Conservation (phyloP, 2,329 filamentous ascomycete genomes). For the Exophiala sideris region DNA sequence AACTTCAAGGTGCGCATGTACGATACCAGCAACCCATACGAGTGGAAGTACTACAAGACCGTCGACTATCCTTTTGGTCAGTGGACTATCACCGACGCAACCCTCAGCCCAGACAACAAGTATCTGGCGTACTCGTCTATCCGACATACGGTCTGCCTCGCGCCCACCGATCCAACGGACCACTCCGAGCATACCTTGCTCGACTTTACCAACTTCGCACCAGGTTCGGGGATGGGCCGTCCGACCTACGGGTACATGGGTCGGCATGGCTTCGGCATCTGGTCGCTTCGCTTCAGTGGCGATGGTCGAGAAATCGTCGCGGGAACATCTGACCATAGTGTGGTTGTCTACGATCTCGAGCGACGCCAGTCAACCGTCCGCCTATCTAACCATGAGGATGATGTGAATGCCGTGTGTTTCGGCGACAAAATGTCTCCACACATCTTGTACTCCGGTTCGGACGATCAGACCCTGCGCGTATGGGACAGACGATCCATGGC, state of each 20-base stretch:
- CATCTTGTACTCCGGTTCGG: constrained; percentile 91
- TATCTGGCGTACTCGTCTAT: constrained; percentile 92
- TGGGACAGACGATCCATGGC: constrained; percentile 81
- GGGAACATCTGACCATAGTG: constrained; percentile 72
- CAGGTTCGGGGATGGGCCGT: constrained; percentile 13
- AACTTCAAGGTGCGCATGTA: constrained; percentile 97
- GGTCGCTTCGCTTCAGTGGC: constrained; percentile 87
- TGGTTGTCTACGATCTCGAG: constrained; percentile 92
- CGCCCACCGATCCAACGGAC: constrained; percentile 80
- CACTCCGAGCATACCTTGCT: constrained; percentile 73
- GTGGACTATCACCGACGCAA: constrained; percentile 95
- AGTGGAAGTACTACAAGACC: constrained; percentile 95
- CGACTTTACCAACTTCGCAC: constrained; percentile 59
- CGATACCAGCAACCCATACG: constrained; percentile 90
- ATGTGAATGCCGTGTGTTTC: constrained; percentile 96
- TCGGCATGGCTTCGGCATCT: constrained; percentile 57
- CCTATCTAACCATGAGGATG: constrained; percentile 74
- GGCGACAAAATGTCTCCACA: constrained; percentile 85
- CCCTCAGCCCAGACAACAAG: constrained; percentile 84
- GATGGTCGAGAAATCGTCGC: constrained; percentile 89
- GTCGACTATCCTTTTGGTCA: constrained; percentile 79
- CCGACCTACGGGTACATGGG: constrained; percentile 27
- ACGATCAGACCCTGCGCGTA: constrained; percentile 90
- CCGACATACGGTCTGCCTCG: constrained; percentile 75
- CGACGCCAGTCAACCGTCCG: constrained; percentile 69